phyloP scores from a whole-genome alignment of 1,139 yeast species.

The Kazachstania sp. region DNA sequence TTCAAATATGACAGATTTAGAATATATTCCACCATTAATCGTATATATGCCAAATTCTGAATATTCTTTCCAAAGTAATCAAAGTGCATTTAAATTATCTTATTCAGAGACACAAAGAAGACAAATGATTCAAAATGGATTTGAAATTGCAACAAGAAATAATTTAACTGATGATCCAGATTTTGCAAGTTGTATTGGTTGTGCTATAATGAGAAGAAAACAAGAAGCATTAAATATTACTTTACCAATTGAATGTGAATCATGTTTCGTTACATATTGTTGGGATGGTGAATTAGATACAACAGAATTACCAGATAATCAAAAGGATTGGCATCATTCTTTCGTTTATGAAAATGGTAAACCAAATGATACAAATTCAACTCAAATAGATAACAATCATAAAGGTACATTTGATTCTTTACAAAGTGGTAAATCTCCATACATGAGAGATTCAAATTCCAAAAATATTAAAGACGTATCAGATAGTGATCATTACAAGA shows the following conservation, averaged over 20 bases:
- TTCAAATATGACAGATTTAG: constrained; percentile 49
- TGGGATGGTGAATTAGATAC: constrained; percentile 14
- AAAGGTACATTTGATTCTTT: background rate
- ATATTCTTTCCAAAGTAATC: constrained; percentile 57
- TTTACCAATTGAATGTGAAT: constrained; percentile 62
- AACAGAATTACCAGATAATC: constrained; percentile 10
- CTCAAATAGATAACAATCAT: background rate
- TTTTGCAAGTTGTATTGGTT: constrained; percentile 75
- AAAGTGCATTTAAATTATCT: constrained; percentile 60
- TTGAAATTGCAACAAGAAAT: constrained; percentile 63
- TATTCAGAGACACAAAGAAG: constrained; percentile 52
- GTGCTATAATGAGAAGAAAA: constrained; percentile 80
- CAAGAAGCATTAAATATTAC: constrained; percentile 60
- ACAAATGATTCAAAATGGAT: constrained; percentile 67
- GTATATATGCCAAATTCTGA: constrained; percentile 76
- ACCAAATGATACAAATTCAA: constrained; percentile 1
- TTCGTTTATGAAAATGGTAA: constrained; percentile 12
- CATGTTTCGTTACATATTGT: constrained; percentile 69
- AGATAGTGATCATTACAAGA: constrained; percentile 1
- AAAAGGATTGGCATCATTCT: constrained; percentile 15
- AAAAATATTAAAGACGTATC: constrained; percentile 4
- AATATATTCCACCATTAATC: constrained; percentile 58
- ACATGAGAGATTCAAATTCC: constrained; percentile 9
- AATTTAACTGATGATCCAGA: constrained; percentile 66
- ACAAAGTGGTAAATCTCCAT: constrained; percentile 5